Evolutionary conservation across 768 basidiomycete species (phyloP), one percentile per base, ranked within the genome.

Genomic region (Tricholoma saponaceum): DNA sequence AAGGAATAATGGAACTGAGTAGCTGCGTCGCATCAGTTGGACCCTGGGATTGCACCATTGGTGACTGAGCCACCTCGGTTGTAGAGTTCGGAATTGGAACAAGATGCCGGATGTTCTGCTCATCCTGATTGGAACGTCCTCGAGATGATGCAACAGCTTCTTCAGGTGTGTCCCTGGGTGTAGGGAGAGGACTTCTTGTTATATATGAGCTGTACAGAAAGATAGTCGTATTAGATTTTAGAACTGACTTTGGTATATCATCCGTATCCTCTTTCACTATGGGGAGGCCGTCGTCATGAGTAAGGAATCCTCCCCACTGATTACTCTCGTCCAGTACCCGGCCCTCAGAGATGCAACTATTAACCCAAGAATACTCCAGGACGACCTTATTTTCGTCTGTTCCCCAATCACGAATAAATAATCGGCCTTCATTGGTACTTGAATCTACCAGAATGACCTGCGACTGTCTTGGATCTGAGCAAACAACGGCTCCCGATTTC

Each of bases 381-480:
- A 87, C 78, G 0, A 79, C 74, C 66, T 84, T 86, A 58, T 69
- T 65, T 26, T 47, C 74, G 47, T 85, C 84, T 22, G 69, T 65
- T 6, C 79, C 75, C 84, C 84, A 88, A 18, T 82, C 80, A 37
- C 81, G 77, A 57, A 87, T 77, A 62, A 87, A 81, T 16, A 76
- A 74, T 63, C 74, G 72, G 25, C 87, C 86, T 41, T 79, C 76
- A n/a, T 72, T 64, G 0, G 81, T 76, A 16, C 71, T 69, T 1
- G 80, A 67, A 60, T 88, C 81, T 6, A 90, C 83, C 4, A 90
- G 70, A 46, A 89, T 81, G 23, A 89, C 72, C 18, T 77, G 69
- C 0, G 87, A 81, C 51, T 79, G 74, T 47, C 73, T 77, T 8
- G 83, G 78, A 57, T 81, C 78, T 52, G 72, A 75, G 57, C 74